Evolutionary conservation across 148 eudicot genomes (phyloP).

Genomic region (Suaeda aralocaspica): DNA sequence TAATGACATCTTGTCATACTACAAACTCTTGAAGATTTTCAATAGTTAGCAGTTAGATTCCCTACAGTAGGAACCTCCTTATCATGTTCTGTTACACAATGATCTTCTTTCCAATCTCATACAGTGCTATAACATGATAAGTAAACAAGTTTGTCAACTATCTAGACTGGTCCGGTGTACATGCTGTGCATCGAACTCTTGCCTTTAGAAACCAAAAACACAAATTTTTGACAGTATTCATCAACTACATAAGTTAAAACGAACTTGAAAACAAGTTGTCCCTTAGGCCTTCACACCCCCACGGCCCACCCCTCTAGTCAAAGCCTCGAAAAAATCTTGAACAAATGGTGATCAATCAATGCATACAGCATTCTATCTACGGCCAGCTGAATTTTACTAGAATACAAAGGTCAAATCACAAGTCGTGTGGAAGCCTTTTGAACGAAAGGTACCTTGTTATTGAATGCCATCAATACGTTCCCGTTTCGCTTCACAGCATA

Average conservation of each 20-base stretch:
- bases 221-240: neutral
- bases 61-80: too few relatives aligned
- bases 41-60: too few relatives aligned
- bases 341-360: too few relatives aligned
- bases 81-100: too few relatives aligned
- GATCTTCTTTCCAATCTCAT: neutral
- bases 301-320: too few relatives aligned
- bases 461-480: slow-evolving; percentile 81
- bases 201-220: neutral
- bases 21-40: too few relatives aligned
- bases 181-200: neutral
- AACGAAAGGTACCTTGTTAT: slow-evolving; percentile 61
- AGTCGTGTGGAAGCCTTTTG: neutral
- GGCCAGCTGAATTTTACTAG: neutral
- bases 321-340: too few relatives aligned
- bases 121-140: neutral
- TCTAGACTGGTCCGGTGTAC: neutral
- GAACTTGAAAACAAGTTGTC: neutral
- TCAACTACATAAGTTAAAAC: neutral
- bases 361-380: neutral
- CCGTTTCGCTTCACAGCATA: slow-evolving; percentile 86
- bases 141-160: neutral
- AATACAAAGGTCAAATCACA: neutral
- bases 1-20: too few relatives aligned
- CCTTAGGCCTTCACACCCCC: too few relatives aligned